Evolutionary conservation across 192 early-diverging fungal genomes (phyloP).

Genomic region (Spizellomyces punctatus): DNA sequence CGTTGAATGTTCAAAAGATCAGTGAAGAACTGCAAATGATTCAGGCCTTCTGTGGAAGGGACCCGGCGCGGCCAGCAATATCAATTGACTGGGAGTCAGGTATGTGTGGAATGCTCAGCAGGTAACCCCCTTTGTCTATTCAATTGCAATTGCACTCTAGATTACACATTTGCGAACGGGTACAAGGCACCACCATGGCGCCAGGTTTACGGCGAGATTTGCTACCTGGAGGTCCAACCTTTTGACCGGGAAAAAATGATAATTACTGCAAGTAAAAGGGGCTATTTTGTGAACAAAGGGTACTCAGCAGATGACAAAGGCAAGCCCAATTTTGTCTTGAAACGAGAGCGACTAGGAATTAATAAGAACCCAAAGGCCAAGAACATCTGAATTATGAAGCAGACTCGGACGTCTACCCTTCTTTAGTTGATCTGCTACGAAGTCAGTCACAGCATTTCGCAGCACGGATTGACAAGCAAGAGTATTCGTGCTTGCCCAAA

Average conservation of each 20-base stretch:
- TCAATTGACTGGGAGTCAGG: constrained; percentile 63
- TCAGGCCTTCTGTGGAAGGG: constrained; percentile 47
- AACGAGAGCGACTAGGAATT: not conserved
- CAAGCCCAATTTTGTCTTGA: constrained; percentile 7
- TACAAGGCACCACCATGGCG: constrained; percentile 65
- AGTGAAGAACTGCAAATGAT: constrained; percentile 58
- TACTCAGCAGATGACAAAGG: constrained; percentile 56
- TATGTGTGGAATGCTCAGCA: not conserved
- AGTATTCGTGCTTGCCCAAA: constrained; percentile 51
- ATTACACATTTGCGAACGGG: constrained; percentile 64
- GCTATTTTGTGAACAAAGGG: constrained; percentile 65
- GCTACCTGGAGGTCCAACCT: constrained; percentile 53
- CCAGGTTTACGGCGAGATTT: constrained; percentile 60
- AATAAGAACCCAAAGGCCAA: constrained; percentile 38
- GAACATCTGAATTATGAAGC: constrained; percentile 61
- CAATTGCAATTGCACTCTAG: constrained; percentile 22
- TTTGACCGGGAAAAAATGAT: constrained; percentile 53
- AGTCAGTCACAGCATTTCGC: constrained; percentile 47
- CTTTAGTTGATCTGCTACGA: constrained; percentile 52
- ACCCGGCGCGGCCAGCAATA: constrained; percentile 40
- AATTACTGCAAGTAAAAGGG: constrained; percentile 56
- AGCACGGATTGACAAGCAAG: constrained; percentile 55
- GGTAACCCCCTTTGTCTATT: not conserved
- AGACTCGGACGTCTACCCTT: constrained; percentile 45
- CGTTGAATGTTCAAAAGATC: constrained; percentile 49